Evolutionary conservation across 495 filamentous ascomycete species (phyloP), one percentile per base, ranked within the genome.

Genomic region (Chaetomidium leptoderma): DNA sequence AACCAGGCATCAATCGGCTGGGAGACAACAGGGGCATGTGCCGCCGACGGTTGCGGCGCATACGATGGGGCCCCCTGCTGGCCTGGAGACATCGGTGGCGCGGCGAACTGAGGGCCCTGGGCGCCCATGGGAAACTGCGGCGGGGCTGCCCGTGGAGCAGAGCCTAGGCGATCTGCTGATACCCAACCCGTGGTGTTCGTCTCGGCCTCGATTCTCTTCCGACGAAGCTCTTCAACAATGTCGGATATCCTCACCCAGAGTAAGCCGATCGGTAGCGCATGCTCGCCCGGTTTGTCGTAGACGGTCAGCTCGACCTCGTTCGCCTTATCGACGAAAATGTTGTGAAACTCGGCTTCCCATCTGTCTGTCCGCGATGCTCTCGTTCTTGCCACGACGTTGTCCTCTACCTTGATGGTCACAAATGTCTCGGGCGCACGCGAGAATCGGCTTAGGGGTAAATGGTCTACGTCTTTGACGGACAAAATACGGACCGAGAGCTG

Each of bases 231-330:
- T 65, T 99, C 93, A 26, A 87, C 90, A 60, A 99, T 95, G 70
- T 99, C 93, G 36, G 95, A 92, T 66, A 99, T 92, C 40, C 93
- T 81, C 59, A 99, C 81, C 93, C 93, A 99, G 6, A 97, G 78
- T 81, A 99, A 85, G 54, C 88, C 93, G 61, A 99, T 95, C 36
- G 93, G 93, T 44, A 95, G 81, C 2, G 92, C 87, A 63, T 95
- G 87, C 57, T 95, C 91, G 61, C 87, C 86, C 24, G 85, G 81
- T 74, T 96, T 96, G 67, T 99, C 93, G 70, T 97, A 99, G 30
- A 97, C 92, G 0, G 90, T 97, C 43, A 99, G 81, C 69, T 99
- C 93, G 52, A 99, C 88, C 73, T 99, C 93, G 70, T 99, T 97
- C 49, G 95, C 93, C 75, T 97, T 97, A 64, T 99, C 95, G 42